Evolutionary conservation across 768 basidiomycete species (phyloP), one percentile per base, ranked within the genome.

Genomic region (Podaxis carcinomalis): DNA sequence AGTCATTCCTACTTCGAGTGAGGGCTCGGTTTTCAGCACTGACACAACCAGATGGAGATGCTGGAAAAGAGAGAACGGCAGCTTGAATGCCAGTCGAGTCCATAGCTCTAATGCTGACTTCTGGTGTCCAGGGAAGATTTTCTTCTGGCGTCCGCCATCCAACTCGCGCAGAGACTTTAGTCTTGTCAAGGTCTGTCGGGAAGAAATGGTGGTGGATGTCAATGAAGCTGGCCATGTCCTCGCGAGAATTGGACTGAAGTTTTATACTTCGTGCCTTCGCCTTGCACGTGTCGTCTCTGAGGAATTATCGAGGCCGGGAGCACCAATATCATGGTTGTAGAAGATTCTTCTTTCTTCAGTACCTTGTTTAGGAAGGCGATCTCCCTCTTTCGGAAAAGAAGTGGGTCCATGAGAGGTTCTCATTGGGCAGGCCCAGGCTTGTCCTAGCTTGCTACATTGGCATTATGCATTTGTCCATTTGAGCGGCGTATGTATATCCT

Each of bases 161-260:
- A 21, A 86, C 69, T 10, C 75, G 67, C 10, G 68, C 61, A 61
- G 83, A 84, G 40, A 71, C 71, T 25, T 73, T 73, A 27, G 67
- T 71, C 65, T 89, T 87, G 62, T 78, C 63, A 50, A 85, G 70
- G 51, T 78, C 75, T 14, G 78, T 68, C 2, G 87, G 80, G 66
- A 91, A 90, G 68, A 83, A 83, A 67, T 92, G 90, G 72, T 91
- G 90, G 67, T 92, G 90, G n/a, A 90, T 73, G 69, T 92, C 90
- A 65, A 92, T 77, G 63, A 77, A 62, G 69, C 25, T 62, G 70
- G 50, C 66, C 66, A 56, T 64, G 19, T 44, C 49, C 25, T 23
- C 19, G 42, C 14, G 55, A 23, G 19, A 52, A 25, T 51, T 37
- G 36, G 14, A 36, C 32, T 36, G 42, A 16, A 56, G 40, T 40